Evolutionary conservation across 2,329 filamentous ascomycete genomes (phyloP).

Genomic region (Neonectria ditissima): DNA sequence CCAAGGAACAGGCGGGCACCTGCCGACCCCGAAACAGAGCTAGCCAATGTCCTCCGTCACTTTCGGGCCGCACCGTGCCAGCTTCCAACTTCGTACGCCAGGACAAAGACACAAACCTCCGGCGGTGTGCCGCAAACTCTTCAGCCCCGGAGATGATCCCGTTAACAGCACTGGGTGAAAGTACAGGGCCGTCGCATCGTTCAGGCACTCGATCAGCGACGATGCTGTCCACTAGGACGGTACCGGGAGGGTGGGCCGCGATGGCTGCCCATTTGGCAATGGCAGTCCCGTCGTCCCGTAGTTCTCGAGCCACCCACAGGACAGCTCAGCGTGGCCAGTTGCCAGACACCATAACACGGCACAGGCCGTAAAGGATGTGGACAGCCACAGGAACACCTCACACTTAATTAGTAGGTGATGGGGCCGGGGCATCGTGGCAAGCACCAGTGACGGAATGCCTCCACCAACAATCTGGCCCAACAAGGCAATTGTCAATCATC

Average conservation of each 20-base stretch:
- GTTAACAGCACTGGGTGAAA: background rate
- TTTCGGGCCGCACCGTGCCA: slow-evolving; percentile 15
- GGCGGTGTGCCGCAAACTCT: slow-evolving; percentile 42
- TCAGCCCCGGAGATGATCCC: slow-evolving; percentile 29
- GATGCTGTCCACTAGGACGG: slow-evolving; percentile 35
- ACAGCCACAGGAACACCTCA: slow-evolving; percentile 3
- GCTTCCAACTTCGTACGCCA: slow-evolving; percentile 23
- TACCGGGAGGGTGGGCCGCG: slow-evolving; percentile 46
- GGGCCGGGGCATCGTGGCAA: slow-evolving; percentile 21
- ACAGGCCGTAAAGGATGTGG: slow-evolving; percentile 12
- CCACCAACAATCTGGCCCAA: slow-evolving; percentile 26
- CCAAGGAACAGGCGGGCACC: background rate
- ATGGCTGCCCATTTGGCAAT: slow-evolving; percentile 51
- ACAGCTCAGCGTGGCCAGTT: slow-evolving; percentile 6
- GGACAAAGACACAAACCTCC: slow-evolving; percentile 34
- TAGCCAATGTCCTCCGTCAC: slow-evolving; percentile 15
- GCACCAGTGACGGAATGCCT: slow-evolving; percentile 27
- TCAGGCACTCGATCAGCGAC: slow-evolving; percentile 38
- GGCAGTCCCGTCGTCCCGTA: slow-evolving; percentile 28
- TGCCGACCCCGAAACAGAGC: slow-evolving; percentile 11
- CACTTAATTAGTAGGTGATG: slow-evolving; percentile 3
- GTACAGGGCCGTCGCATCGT: slow-evolving; percentile 20
- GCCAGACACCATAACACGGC: background rate
- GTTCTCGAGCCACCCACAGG: slow-evolving; percentile 28
- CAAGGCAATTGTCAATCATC: slow-evolving; percentile 19